Conservation (phyloP, 805 yeast genomes). For the Sugiyamaella valdiviana region DNA sequence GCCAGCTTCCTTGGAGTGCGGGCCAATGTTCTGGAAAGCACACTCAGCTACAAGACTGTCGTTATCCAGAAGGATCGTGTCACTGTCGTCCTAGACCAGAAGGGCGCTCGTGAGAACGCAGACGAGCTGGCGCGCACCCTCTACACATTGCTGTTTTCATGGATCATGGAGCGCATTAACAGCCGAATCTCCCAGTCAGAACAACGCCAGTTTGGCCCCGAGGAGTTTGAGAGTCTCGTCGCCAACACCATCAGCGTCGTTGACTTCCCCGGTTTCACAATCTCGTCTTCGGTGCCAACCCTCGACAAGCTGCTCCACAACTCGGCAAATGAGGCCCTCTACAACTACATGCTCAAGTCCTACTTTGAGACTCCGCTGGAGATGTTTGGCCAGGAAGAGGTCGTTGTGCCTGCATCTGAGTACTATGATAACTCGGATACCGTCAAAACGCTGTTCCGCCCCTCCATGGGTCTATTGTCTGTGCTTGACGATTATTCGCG, state of each 20-base stretch:
- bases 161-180: slow-evolving; percentile 36
- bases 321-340: slow-evolving; percentile 37
- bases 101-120: slow-evolving; percentile 38
- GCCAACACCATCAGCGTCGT: slow-evolving; percentile 33
- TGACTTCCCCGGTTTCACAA: slow-evolving; percentile 39
- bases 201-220: slow-evolving; percentile 1
- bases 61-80: slow-evolving; percentile 35
- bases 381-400: slow-evolving; percentile 35
- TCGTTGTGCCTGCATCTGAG: slow-evolving; percentile 48
- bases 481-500: slow-evolving; percentile 35
- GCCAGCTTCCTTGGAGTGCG: slow-evolving; percentile 37
- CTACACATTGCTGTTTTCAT: slow-evolving; percentile 35
- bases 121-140: slow-evolving; percentile 38
- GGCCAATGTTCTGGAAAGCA: slow-evolving; percentile 33
- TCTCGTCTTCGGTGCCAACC: slow-evolving; percentile 29
- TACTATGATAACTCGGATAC: slow-evolving; percentile 52
- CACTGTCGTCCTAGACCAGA: slow-evolving; percentile 36
- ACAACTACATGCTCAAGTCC: slow-evolving; percentile 33
- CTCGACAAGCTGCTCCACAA: slow-evolving; percentile 37
- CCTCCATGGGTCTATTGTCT: slow-evolving; percentile 33
- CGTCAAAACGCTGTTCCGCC: slow-evolving; percentile 46
- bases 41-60: slow-evolving; percentile 36
- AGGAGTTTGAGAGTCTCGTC: slow-evolving; percentile 21
- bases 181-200: slow-evolving; percentile 28
- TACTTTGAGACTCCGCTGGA: slow-evolving; percentile 36